Percentiles rank a stretch among this genome's conserved stretches.
Evolutionary conservation across 2,329 filamentous ascomycete species (phyloP).

Genomic region (Fusarium compactum): DNA sequence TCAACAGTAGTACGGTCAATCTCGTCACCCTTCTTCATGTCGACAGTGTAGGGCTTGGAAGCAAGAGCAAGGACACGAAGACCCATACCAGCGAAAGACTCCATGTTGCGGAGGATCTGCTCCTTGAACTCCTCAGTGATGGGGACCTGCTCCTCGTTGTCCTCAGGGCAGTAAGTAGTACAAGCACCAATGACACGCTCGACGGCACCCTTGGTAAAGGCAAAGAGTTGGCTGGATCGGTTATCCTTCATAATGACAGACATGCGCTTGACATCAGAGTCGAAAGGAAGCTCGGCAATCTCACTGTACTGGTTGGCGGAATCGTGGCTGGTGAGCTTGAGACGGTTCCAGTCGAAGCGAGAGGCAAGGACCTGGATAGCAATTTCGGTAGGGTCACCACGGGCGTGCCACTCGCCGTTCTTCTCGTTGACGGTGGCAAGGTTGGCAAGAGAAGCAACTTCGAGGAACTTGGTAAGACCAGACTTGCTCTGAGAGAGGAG

Average conservation of each 20-base stretch:
- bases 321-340: conserved; percentile 59
- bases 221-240: conserved; percentile 48
- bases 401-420: conserved; percentile 66
- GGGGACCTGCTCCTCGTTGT: conserved; percentile 51
- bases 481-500: conserved; percentile 57
- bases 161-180: conserved; percentile 60
- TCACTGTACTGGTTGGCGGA: conserved; percentile 65
- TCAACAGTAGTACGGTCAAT: conserved; percentile 68
- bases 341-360: conserved; percentile 72
- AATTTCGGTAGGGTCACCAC: conserved; percentile 77
- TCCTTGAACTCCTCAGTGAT: conserved; percentile 65
- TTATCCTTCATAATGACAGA: conserved; percentile 71
- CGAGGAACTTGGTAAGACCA: conserved; percentile 65
- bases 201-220: conserved; percentile 73
- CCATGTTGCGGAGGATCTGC: conserved; percentile 73
- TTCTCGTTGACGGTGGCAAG: conserved; percentile 62
- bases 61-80: conserved; percentile 77
- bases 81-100: conserved; percentile 70
- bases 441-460: conserved; percentile 69
- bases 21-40: conserved; percentile 57
- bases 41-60: conserved; percentile 54
- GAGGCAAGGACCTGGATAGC: conserved; percentile 78
- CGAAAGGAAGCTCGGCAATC: conserved; percentile 76
- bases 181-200: conserved; percentile 75
- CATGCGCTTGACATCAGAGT: conserved; percentile 80